Percentiles rank a stretch among this genome's conserved stretches.
phyloP scores from a whole-genome alignment of 441 rosid genomes.

The Macaranga tanarius region DNA sequence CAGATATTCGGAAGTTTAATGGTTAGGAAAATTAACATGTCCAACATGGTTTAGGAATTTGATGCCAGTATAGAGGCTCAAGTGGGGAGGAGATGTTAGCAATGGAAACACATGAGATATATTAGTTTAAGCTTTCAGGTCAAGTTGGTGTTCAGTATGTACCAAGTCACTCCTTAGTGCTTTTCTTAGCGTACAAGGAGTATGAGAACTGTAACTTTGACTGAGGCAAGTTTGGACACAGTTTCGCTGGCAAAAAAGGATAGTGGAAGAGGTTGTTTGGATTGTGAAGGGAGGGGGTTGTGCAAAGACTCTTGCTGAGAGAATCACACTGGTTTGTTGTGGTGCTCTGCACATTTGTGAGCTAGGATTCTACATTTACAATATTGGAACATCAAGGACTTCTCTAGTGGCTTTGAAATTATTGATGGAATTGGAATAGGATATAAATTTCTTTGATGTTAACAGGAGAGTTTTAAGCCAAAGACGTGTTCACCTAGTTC shows the following conservation, averaged over 20 bases:
- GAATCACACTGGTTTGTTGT: too few species aligned
- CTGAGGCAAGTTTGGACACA: not conserved
- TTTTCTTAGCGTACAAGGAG: not conserved
- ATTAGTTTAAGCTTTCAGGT: not conserved
- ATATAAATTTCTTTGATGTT: too few species aligned
- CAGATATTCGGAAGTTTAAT: conserved; percentile 1
- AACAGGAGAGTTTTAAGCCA: too few species aligned
- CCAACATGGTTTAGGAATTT: not conserved
- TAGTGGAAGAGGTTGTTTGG: too few species aligned
- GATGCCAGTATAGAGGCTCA: not conserved
- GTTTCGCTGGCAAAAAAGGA: not conserved
- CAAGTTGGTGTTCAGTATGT: not conserved
- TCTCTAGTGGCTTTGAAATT: too few species aligned
- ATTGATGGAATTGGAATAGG: too few species aligned
- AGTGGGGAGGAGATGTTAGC: not conserved
- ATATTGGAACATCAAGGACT: too few species aligned
- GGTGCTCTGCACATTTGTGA: too few species aligned
- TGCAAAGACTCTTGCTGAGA: too few species aligned
- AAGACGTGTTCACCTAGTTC: not conserved
- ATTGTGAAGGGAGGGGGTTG: too few species aligned
- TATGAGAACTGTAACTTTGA: not conserved
- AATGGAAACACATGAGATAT: not conserved
- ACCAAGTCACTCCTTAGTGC: not conserved
- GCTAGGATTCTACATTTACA: too few species aligned
- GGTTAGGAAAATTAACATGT: not conserved